Evolutionary conservation across 345 rosid species (phyloP), one percentile per base, ranked within the genome.

Genomic region (Pistacia integerrima): DNA sequence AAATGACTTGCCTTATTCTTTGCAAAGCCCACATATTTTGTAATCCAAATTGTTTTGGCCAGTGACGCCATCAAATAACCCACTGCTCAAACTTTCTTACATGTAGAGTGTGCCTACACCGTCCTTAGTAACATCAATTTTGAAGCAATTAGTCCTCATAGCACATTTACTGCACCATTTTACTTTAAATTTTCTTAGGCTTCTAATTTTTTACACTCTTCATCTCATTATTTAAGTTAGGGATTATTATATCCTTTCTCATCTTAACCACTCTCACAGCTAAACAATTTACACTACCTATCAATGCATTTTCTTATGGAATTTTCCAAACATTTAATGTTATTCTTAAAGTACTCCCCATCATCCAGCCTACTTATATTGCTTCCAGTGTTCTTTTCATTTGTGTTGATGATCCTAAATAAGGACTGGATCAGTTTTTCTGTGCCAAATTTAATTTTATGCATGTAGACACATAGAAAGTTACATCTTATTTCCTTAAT

Each of bases 1-100:
- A 51, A 33, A 52, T 56, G 64, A 80, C 72, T 76, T 18, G 41
- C 25, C 4, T 74, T 71, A 12, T 30, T 48, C 28, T 65, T 70
- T 55, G 72, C n/a, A 67, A 17, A 54, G 4, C 4, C 69, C 49
- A 18, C 76, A 41, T 58, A 54, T 71, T 4, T 38, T 16, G 8
- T 36, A 1, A 12, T 33, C 59, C n/a, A 28, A 59, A 44, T 72
- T 58, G 16, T 79, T 17, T 59, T n/a, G 63, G 38, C n/a, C 16
- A 33, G 2, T 11, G 41, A 56, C 51, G 64, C n/a, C 11, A 25
- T 22, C 11, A 35, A 64, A n/a, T 20, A 14, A 18, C 13, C 49
- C 17, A 44, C 25, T 54, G 9, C 60, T 11, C 52, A 63, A 25
- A 16, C 16, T 33, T 28, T 70, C 55, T 67, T 68, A 46, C 54